These are phyloP conservation scores for Zygnema circumcarinatum DNA, from an alignment of 139 green algal species.

Conservation along the genomic window DNA sequence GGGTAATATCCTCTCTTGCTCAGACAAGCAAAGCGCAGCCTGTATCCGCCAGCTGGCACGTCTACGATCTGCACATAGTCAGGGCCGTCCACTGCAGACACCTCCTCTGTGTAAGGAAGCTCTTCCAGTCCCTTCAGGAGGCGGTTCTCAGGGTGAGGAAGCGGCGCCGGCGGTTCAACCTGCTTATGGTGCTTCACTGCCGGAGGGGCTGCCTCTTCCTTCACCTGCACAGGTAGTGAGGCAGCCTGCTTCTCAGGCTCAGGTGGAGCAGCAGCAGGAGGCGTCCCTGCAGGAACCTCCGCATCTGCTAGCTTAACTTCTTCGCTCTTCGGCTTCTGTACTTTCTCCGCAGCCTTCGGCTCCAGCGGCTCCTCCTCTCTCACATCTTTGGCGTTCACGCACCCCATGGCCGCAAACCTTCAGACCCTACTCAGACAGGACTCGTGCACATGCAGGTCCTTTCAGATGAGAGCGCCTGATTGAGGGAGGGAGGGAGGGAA, in stretches of 20 bases:
- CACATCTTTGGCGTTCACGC: too few species aligned
- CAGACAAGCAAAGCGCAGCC: slow-evolving; percentile 80
- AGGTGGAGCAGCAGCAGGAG: background rate
- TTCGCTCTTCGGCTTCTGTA: too few species aligned
- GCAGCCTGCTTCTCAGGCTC: background rate
- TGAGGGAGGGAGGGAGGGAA: too few species aligned
- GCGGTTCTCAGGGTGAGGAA: background rate
- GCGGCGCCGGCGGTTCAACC: background rate
- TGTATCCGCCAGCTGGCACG: background rate
- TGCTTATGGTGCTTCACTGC: background rate
- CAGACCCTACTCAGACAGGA: too few species aligned
- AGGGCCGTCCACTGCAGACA: background rate
- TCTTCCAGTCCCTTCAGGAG: background rate
- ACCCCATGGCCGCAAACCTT: too few species aligned
- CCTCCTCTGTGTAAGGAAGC: background rate
- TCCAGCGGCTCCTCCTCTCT: too few species aligned
- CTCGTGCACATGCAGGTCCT: too few species aligned
- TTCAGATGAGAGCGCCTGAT: too few species aligned
- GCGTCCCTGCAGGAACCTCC: background rate
- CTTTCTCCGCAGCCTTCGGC: too few species aligned
- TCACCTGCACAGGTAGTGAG: background rate
- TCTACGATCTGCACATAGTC: background rate
- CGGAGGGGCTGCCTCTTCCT: background rate
- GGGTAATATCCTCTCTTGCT: slow-evolving; percentile 90
- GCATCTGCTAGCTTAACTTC: too few species aligned